Evolutionary conservation across 1,284 basidiomycete genomes (phyloP).

Genomic region (Heterobasidion parviporum): DNA sequence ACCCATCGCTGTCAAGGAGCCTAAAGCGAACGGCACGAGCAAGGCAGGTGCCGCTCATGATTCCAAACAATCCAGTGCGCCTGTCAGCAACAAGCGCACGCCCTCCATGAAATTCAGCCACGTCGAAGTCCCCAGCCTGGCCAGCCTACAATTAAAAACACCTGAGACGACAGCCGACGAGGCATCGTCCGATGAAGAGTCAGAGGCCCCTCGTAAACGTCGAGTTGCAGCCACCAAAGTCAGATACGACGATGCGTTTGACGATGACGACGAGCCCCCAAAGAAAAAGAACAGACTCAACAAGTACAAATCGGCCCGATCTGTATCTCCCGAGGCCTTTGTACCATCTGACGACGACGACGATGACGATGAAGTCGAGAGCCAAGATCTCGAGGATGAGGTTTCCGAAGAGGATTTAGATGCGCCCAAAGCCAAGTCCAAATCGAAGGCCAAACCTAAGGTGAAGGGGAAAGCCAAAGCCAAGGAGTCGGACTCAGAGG

Average conservation of each 20-base stretch:
- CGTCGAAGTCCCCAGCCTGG: constrained; percentile 8
- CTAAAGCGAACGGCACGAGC: constrained; percentile 34
- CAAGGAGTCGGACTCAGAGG: constrained; percentile 23
- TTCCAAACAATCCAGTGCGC: not conserved
- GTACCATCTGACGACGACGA: constrained; percentile 9
- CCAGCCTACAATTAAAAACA: not conserved
- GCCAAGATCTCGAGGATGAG: not conserved
- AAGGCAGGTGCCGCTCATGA: constrained; percentile 6
- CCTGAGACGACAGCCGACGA: constrained; percentile 4
- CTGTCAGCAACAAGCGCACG: not conserved
- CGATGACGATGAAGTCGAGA: constrained; percentile 10
- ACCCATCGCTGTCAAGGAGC: constrained; percentile 22
- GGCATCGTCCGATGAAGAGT: constrained; percentile 4
- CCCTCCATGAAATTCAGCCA: constrained; percentile 10
- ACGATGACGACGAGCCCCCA: constrained; percentile 24
- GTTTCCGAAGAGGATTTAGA: constrained; percentile 22
- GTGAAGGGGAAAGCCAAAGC: constrained; percentile 12
- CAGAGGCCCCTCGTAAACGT: constrained; percentile 8
- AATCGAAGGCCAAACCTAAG: constrained; percentile 23
- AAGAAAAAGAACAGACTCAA: constrained; percentile 4
- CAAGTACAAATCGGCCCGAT: constrained; percentile 5
- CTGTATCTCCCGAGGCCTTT: constrained; percentile 9
- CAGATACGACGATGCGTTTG: constrained; percentile 18
- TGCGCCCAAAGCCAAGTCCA: constrained; percentile 15
- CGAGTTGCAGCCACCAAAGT: constrained; percentile 7